Percentiles rank a stretch among this genome's conserved stretches.
Evolutionary conservation across 148 eudicot species (phyloP).

Genomic region (Tetragonia tetragonoides): DNA sequence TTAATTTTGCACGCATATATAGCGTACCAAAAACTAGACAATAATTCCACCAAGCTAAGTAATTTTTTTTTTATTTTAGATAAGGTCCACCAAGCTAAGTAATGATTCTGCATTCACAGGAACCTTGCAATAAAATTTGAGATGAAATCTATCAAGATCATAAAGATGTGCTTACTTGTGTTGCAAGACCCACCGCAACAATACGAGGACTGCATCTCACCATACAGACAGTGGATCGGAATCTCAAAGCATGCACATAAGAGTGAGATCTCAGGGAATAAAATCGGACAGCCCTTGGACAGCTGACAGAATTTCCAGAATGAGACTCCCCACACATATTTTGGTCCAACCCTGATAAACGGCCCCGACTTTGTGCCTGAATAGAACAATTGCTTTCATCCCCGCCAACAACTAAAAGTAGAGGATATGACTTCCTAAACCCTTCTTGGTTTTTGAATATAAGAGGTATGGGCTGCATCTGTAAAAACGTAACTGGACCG

Average conservation of each 20-base stretch:
- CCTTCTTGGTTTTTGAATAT: constrained; percentile 31
- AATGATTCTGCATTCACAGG: neutral
- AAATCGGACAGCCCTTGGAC: constrained; percentile 40
- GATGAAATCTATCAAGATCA: neutral
- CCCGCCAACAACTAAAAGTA: constrained; percentile 42
- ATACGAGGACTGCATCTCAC: constrained; percentile 48
- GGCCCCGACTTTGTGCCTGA: constrained; percentile 13
- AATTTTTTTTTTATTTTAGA: no score
- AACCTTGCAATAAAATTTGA: neutral
- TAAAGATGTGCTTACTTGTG: constrained; percentile 33
- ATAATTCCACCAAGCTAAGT: no score
- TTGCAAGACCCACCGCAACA: constrained; percentile 41
- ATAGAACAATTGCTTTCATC: constrained; percentile 27
- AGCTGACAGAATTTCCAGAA: constrained; percentile 22
- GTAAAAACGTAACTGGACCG: constrained; percentile 39
- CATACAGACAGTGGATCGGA: constrained; percentile 38
- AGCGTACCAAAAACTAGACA: no score
- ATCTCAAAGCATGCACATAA: constrained; percentile 40
- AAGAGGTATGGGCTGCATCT: constrained; percentile 42
- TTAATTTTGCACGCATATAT: no score
- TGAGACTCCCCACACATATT: constrained; percentile 28
- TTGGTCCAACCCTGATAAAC: constrained; percentile 18
- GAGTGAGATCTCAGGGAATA: constrained; percentile 40
- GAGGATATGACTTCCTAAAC: constrained; percentile 34
- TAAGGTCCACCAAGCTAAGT: no score